These are phyloP conservation scores for Cystobasidium slooffiae DNA, from an alignment of 1,284 basidiomycete species.

Conservation along the genomic window DNA sequence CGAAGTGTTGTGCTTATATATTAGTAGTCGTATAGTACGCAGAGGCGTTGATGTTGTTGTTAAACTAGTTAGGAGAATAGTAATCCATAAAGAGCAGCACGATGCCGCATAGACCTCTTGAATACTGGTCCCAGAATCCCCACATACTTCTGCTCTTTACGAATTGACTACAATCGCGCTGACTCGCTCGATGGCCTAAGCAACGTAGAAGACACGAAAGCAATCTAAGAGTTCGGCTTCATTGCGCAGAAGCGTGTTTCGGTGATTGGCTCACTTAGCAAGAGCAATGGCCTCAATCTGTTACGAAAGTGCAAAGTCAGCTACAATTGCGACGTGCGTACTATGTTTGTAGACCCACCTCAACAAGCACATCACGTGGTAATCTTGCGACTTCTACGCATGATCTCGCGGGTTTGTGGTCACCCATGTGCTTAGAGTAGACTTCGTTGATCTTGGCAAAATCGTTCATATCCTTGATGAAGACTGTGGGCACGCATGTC, in stretches of 20 bases:
- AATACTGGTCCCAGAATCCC: too few species aligned
- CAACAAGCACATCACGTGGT: conserved; percentile 78
- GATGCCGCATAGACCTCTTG: too few species aligned
- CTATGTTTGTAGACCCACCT: conserved; percentile 62
- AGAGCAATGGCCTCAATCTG: conserved; percentile 41
- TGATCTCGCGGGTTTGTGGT: conserved; percentile 88
- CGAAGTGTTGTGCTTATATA: background rate
- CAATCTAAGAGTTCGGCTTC: too few species aligned
- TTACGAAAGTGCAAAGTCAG: background rate
- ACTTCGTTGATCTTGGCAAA: conserved; percentile 78
- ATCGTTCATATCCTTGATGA: conserved; percentile 90
- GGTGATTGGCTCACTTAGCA: conserved; percentile 18
- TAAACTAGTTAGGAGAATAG: too few species aligned
- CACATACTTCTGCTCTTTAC: too few species aligned
- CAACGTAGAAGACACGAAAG: too few species aligned
- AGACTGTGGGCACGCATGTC: conserved; percentile 64
- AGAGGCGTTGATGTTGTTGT: background rate
- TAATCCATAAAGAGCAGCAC: too few species aligned
- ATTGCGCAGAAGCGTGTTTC: too few species aligned
- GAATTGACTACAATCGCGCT: too few species aligned
- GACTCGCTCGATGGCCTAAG: too few species aligned
- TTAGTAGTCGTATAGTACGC: background rate
- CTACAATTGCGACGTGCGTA: background rate
- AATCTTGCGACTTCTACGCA: conserved; percentile 80
- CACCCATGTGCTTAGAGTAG: conserved; percentile 66